Evolutionary conservation across 2,329 filamentous ascomycete genomes (phyloP), one percentile per base, ranked within the genome.

Genomic region (Thyridium curvatum): DNA sequence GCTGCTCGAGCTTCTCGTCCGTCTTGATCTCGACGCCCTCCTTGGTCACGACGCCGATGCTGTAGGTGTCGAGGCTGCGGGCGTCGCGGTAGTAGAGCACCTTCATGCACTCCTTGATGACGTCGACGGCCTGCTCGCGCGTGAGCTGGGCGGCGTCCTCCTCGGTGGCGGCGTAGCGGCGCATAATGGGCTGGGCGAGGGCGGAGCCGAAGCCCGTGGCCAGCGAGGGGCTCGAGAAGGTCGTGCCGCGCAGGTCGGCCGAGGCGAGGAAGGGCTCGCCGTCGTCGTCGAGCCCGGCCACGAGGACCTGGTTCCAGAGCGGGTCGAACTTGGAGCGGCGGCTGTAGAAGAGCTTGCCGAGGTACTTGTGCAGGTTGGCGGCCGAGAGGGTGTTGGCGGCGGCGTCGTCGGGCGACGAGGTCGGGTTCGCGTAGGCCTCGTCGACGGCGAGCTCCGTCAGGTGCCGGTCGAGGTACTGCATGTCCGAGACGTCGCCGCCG

Each of bases 21-120:
- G 94, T 80, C 62, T 82, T 83, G 50, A 96, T 61, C 40, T 94
- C 84, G 42, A 97, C 81, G n/a, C 86, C 88, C 35, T 88, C 86
- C 66, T 88, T 85, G 40, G 86, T 93, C 41, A 98, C 75, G 39
- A 97, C 75, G 15, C 91, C 91, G 59, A 97, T 82, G 48, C 86
- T 93, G 71, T 96, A 98, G 51, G 77, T 75, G 66, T 96, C 89
- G 66, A 93, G 68, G 68, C 86, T 94, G 63, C 93, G 82, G 33
- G 93, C 93, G 66, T 98, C 93, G 54, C 93, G 79, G 73, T 98
- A 98, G 72, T 86, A 98, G 44, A 98, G 74, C 38, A 97, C 91
- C 77, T 97, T 97, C 86, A 98, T 90, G 66, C 89, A 95, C 68
- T 95, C 86, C 71, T 85, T 85, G 58, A 98, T 68, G 31, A 88